Conservation (phyloP, 1,284 basidiomycete genomes). For the Gomphus bonarii region DNA sequence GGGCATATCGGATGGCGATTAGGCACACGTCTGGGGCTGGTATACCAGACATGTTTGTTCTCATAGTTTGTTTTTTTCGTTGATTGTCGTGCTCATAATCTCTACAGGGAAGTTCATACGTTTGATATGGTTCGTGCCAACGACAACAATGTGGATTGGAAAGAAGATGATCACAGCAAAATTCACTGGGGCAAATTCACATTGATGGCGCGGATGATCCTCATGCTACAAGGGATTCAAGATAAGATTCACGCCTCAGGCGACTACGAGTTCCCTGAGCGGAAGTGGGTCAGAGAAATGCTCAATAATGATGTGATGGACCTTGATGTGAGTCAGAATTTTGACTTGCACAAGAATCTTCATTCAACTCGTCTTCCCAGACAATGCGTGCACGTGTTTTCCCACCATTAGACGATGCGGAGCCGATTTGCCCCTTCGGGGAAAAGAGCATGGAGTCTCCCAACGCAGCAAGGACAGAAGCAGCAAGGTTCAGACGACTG, state of each 20-base stretch:
- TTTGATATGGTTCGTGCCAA: constrained; percentile 70
- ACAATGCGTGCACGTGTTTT: constrained; percentile 6
- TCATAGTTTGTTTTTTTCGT: not conserved
- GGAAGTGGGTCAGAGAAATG: constrained; percentile 39
- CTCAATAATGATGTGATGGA: constrained; percentile 47
- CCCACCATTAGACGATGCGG: constrained; percentile 5
- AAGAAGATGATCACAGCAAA: constrained; percentile 45
- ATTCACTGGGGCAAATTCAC: constrained; percentile 84
- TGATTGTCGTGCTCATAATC: constrained; percentile 7
- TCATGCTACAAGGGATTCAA: constrained; percentile 59
- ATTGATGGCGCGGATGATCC: constrained; percentile 68
- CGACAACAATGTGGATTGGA: constrained; percentile 62
- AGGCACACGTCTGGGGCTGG: constrained; percentile 72
- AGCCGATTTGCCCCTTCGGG: not conserved
- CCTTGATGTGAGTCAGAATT: constrained; percentile 39
- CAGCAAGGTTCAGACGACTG: constrained; percentile 2
- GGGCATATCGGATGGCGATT: constrained; percentile 70
- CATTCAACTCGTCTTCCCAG: not conserved
- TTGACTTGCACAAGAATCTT: not conserved
- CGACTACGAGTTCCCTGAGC: constrained; percentile 49
- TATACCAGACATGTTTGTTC: constrained; percentile 65
- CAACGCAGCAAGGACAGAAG: constrained; percentile 1
- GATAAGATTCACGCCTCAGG: constrained; percentile 49
- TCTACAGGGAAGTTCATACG: constrained; percentile 70
- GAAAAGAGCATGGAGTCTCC: not conserved